Percentiles rank a stretch among this genome's conserved stretches.
Conservation (phyloP, 352 stramenopile species). For the Pilasporangium apinafurcum region DNA sequence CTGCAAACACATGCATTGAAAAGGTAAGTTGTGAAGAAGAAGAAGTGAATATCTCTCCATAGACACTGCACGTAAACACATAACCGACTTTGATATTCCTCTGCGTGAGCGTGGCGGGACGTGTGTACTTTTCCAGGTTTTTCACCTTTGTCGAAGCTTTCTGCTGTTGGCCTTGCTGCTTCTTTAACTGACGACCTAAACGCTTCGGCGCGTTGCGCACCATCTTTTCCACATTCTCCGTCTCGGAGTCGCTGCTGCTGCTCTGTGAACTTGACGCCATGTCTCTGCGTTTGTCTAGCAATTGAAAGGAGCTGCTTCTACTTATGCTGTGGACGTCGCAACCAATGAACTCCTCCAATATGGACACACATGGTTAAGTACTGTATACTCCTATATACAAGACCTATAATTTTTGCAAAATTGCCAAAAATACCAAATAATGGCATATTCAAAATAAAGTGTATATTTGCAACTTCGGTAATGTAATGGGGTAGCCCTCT, state of each 20-base stretch:
- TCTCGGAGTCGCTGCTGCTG: slow-evolving; percentile 47
- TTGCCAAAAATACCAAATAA: no score
- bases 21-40: no score
- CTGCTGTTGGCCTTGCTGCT: slow-evolving; percentile 1
- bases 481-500: no score
- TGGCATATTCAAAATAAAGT: no score
- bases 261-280: slow-evolving; percentile 23
- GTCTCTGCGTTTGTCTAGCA: neutral
- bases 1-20: slow-evolving; percentile 11
- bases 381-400: no score
- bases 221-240: slow-evolving; percentile 47
- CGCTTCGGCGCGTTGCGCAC: slow-evolving; percentile 56
- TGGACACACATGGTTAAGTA: no score
- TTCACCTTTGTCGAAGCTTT: slow-evolving; percentile 27
- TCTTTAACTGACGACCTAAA: slow-evolving; percentile 28
- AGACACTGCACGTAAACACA: neutral
- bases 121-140: slow-evolving; percentile 74
- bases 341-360: slow-evolving; percentile 4
- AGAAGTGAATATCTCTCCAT: no score
- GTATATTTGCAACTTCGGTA: no score
- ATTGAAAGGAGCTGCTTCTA: slow-evolving; percentile 5
- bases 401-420: no score
- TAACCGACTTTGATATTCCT: slow-evolving; percentile 39
- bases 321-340: slow-evolving; percentile 5
- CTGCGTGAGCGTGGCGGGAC: slow-evolving; percentile 43